These are phyloP conservation scores for Neophaeococcomyces aloes DNA, from an alignment of 2,329 filamentous ascomycete genomes.

Conservation along the genomic window DNA sequence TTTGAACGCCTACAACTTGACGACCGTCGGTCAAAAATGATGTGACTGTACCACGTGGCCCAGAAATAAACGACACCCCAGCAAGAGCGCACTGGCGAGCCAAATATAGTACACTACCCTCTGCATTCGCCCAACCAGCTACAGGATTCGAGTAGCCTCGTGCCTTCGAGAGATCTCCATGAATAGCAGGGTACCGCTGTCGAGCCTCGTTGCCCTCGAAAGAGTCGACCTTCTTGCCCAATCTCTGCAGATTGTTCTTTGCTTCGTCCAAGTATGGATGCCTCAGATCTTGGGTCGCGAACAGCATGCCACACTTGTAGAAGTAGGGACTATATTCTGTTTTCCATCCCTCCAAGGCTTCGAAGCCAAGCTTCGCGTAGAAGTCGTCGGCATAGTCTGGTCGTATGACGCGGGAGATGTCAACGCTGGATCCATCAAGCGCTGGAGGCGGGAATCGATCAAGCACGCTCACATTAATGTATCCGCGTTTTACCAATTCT, in stretches of 20 bases:
- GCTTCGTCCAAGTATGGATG: slow-evolving; percentile 1
- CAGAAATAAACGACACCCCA: slow-evolving; percentile 13
- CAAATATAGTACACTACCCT: slow-evolving; percentile 20
- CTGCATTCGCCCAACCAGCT: slow-evolving; percentile 36
- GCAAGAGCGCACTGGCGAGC: slow-evolving; percentile 2
- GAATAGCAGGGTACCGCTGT: background rate
- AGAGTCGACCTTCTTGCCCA: slow-evolving; percentile 11
- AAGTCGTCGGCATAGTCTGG: slow-evolving; percentile 71
- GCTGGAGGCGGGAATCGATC: slow-evolving; percentile 38
- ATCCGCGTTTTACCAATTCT: slow-evolving; percentile 50
- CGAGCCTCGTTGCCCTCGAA: slow-evolving; percentile 5
- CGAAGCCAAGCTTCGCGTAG: slow-evolving; percentile 62
- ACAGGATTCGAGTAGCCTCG: slow-evolving; percentile 35
- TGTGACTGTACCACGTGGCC: slow-evolving; percentile 9
- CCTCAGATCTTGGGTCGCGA: slow-evolving; percentile 24
- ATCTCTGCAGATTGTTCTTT: background rate
- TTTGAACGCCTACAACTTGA: slow-evolving; percentile 3
- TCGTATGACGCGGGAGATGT: slow-evolving; percentile 51
- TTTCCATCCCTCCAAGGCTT: slow-evolving; percentile 43
- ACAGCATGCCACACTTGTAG: slow-evolving; percentile 31
- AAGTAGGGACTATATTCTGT: slow-evolving; percentile 19
- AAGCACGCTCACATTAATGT: slow-evolving; percentile 42
- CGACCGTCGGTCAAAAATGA: slow-evolving; percentile 22
- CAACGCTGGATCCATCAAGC: slow-evolving; percentile 49
- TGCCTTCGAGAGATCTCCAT: background rate